A percentile compares a stretch with the other conserved stretches of the same genome.
Conservation (phyloP, 176 grass and related monocot species). For the Otatea glauca region DNA sequence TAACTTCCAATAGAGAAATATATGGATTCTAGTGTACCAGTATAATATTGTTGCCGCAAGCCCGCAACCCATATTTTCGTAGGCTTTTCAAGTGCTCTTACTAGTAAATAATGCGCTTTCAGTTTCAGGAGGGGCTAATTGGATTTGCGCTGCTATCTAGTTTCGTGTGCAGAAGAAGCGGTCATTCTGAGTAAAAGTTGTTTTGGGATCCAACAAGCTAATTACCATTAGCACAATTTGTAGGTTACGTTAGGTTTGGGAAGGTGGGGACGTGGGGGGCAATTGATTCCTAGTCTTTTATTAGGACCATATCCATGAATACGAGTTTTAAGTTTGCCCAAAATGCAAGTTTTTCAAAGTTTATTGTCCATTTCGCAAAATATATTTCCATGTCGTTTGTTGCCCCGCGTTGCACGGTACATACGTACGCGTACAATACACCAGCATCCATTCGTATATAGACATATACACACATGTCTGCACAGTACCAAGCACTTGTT, state of each 20-base stretch:
- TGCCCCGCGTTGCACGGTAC: neutral
- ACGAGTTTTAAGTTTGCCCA: neutral
- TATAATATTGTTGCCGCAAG: neutral
- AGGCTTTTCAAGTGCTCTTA: too few relatives aligned
- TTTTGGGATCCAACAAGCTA: neutral
- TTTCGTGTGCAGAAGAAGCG: neutral
- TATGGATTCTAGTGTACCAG: neutral
- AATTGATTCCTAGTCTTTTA: neutral
- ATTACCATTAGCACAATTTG: neutral
- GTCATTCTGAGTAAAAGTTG: neutral
- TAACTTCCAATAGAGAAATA: neutral
- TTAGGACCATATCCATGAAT: neutral
- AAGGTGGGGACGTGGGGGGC: neutral
- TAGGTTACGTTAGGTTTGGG: neutral
- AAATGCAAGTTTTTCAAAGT: neutral
- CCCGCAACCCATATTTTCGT: neutral
- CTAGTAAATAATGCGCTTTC: too few relatives aligned
- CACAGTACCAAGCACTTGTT: conserved; percentile 1
- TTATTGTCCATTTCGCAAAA: neutral
- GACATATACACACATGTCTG: neutral
- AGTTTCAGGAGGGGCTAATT: neutral
- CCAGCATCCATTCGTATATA: neutral
- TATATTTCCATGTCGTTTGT: neutral
- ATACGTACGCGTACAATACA: neutral
- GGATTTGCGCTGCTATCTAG: neutral